phyloP scores from a whole-genome alignment of 2,329 filamentous ascomycete species.

The Chrysoporthe austroafricana region DNA sequence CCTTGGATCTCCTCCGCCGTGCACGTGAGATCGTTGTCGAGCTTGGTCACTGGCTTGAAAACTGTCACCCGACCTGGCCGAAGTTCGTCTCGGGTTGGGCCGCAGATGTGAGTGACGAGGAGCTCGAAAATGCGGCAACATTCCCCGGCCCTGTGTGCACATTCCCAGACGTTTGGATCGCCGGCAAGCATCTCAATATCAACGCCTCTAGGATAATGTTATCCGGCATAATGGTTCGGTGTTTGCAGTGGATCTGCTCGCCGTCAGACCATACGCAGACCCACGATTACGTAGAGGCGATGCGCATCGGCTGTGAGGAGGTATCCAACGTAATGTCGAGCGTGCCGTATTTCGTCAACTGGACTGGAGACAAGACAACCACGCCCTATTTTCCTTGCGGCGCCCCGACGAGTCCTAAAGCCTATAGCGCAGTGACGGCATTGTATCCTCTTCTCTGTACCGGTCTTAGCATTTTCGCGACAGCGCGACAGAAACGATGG shows the following conservation, averaged over 20 bases:
- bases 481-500: conserved; percentile 29
- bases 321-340: conserved; percentile 32
- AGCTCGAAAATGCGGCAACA: conserved; percentile 26
- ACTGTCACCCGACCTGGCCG: conserved; percentile 31
- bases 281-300: conserved; percentile 31
- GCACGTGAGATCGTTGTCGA: conserved; percentile 31
- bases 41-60: conserved; percentile 32
- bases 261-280: conserved; percentile 32
- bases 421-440: conserved; percentile 31
- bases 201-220: conserved; percentile 33
- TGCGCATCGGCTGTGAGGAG: conserved; percentile 30
- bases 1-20: conserved; percentile 30
- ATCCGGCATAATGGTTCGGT: conserved; percentile 31
- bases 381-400: conserved; percentile 34
- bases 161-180: conserved; percentile 34
- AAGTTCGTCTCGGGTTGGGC: conserved; percentile 31
- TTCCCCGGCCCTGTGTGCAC: conserved; percentile 32
- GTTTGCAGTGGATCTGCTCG: conserved; percentile 33
- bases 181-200: conserved; percentile 34
- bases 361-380: conserved; percentile 32
- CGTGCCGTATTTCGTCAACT: conserved; percentile 33
- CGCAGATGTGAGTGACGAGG: conserved; percentile 27
- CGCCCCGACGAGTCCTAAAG: conserved; percentile 33
- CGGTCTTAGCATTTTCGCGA: conserved; percentile 32
- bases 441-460: conserved; percentile 34